Evolutionary conservation across 305 asterid species (phyloP), one percentile per base, ranked within the genome.

Genomic region (Fraxinus greggii): DNA sequence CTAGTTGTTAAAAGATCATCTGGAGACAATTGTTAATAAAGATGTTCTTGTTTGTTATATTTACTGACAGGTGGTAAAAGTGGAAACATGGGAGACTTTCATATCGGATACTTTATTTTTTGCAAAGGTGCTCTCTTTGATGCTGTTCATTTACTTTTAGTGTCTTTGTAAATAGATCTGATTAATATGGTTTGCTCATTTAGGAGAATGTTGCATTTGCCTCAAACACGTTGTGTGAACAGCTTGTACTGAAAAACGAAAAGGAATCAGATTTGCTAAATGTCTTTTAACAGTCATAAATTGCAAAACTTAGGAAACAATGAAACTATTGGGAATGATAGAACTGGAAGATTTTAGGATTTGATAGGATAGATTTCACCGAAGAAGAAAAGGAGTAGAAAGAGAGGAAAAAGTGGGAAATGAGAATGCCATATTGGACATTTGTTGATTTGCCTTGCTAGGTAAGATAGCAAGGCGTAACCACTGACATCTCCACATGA

Each of bases 61-160:
- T 85, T 59, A 81, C 70, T 86, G 81, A 88, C 92, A 95, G 99
- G 85, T 88, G 67, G 97, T 93, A 8, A 93, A 82, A 90, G 88
- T 91, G n/a, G 99, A 95, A 87, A 90, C 98, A 33, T 95, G 99
- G 99, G 95, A 95, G 87, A 86, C 90, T 69, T 92, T 89, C 86
- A 86, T 92, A 48, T 88, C 84, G 21, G 97, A 90, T 85, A 72
- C 90, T 35, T 85, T 95, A 23, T 87, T 94, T 69, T 93, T 81
- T 88, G 97, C 94, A 31, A 95, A 95, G 98, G 98, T 95, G 81
- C 77, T 72, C 7, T 32, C 78, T 42, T 75, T 6, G 8, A 77
- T 56, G 19, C 83, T 82, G 56, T 78, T 85, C 79, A 35, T 21
- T 61, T 77, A n/a, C 59, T 13, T 76, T 42, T 45, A 9, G 21